A percentile compares a stretch with the other conserved stretches of the same genome.
Conservation (phyloP, 768 basidiomycete genomes). For the Grammothele lineata region DNA sequence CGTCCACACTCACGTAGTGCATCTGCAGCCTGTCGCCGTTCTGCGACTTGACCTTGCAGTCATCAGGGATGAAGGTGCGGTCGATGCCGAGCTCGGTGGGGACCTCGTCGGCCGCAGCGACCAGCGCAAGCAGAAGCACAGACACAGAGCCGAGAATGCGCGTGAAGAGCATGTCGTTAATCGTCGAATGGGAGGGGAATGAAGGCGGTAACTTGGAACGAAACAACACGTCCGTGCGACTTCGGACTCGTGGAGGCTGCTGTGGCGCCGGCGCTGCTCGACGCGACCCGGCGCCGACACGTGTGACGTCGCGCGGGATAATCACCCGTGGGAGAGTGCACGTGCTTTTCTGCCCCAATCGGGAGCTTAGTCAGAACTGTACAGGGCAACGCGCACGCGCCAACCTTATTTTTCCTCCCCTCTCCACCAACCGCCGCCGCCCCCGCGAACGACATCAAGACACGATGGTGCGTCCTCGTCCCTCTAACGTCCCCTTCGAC, state of each 20-base stretch:
- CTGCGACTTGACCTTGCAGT: slow-evolving; percentile 50
- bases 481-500: neutral
- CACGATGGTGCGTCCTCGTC: slow-evolving; percentile 25
- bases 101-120: slow-evolving; percentile 41
- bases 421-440: slow-evolving; percentile 21
- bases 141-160: slow-evolving; percentile 39
- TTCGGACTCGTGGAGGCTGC: neutral
- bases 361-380: slow-evolving; percentile 31
- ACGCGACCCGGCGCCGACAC: slow-evolving; percentile 8
- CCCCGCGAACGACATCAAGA: slow-evolving; percentile 24
- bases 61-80: slow-evolving; percentile 52
- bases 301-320: no score
- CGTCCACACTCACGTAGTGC: slow-evolving; percentile 61
- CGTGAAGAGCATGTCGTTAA: slow-evolving; percentile 6
- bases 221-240: neutral
- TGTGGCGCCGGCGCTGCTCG: neutral
- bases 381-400: slow-evolving; percentile 20
- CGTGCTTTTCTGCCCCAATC: slow-evolving; percentile 1
- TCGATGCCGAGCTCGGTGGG: slow-evolving; percentile 60
- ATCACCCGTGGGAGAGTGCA: slow-evolving; percentile 10
- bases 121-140: slow-evolving; percentile 43
- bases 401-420: slow-evolving; percentile 28
- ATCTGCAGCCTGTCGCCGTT: slow-evolving; percentile 65
- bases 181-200: neutral
- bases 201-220: neutral